phyloP scores from a whole-genome alignment of 2,329 filamentous ascomycete genomes.

The Ramularia endophylla region DNA sequence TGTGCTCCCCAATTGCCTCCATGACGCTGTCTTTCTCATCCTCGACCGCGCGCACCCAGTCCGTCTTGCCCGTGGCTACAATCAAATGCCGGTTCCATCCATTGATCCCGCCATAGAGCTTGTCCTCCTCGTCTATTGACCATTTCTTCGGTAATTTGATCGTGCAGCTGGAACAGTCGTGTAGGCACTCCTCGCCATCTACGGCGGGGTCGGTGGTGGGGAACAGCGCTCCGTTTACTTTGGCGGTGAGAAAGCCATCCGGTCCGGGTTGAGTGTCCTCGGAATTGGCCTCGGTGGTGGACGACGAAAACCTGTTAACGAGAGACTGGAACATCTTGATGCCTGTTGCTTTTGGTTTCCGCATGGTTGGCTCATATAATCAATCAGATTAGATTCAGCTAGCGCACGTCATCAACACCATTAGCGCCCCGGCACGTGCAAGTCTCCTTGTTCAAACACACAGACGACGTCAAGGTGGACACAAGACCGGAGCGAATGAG shows the following conservation, averaged over 20 bases:
- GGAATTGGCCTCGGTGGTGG: constrained; percentile 17
- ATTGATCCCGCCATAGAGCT: constrained; percentile 78
- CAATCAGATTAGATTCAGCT: too few species aligned
- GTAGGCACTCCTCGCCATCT: constrained; percentile 84
- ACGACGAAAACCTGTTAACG: constrained; percentile 16
- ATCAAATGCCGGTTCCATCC: constrained; percentile 86
- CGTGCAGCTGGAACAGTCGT: constrained; percentile 77
- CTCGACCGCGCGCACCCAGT: constrained; percentile 85
- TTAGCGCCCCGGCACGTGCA: too few species aligned
- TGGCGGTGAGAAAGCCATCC: constrained; percentile 43
- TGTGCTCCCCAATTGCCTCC: constrained; percentile 44
- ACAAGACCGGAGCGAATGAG: too few species aligned
- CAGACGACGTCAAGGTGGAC: too few species aligned
- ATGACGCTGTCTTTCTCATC: constrained; percentile 68
- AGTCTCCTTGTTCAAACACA: too few species aligned
- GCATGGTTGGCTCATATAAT: not conserved
- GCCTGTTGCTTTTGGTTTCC: constrained; percentile 2
- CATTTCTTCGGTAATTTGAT: constrained; percentile 71
- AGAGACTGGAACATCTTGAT: constrained; percentile 13
- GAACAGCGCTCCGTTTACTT: constrained; percentile 57
- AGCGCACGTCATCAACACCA: too few species aligned
- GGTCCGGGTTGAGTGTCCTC: constrained; percentile 20
- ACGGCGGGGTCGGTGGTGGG: constrained; percentile 64
- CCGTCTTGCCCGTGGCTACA: constrained; percentile 90
- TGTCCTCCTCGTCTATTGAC: constrained; percentile 66